Evolutionary conservation across 2,329 filamentous ascomycete species (phyloP), one percentile per base, ranked within the genome.

Genomic region (Bipolaris zeicola): DNA sequence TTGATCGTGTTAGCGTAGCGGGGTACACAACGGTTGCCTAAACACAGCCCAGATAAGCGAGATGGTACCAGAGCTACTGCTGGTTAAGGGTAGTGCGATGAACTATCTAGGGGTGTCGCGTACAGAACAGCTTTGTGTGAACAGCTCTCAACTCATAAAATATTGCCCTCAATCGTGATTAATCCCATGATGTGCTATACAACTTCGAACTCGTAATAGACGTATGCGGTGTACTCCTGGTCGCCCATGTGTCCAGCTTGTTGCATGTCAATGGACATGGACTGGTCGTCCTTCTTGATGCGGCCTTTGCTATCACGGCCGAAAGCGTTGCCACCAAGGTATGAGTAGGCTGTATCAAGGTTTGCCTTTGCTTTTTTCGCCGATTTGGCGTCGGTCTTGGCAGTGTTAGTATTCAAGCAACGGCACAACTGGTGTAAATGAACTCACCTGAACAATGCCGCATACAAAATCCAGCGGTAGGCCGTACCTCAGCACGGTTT

Each of bases 401-500:
- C 14, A n/a, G 66, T 24, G 65, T 55, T 47, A 28, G 37, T 10
- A 18, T 20, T 6, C 11, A 16, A 20, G 26, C 31, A 28, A 6
- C 5, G 1, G 24, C 11, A 6, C 33, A 7, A 6, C 48, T 5
- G 18, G 8, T 51, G 26, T 26, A 1, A 14, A 26, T 13, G 1
- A n/a, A 43, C 69, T 58, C 60, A 96, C 93, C 88, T 91, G 89
- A 60, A 98, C 81, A 64, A 97, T 79, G 14, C 88, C 91, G 66
- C 89, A 90, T 46, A 96, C 88, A 77, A 94, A 99, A 67, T 96
- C 90, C 62, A 97, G 79, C 45, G 95, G 95, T 68, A 99, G 78
- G 26, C 95, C 95, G 72, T 99, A 99, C 64, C 95, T 87, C 72
- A 99, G 81, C n/a, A 99, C 95, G 5, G 93, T 96, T 83, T 99